Conservation (phyloP, 2,329 filamentous ascomycete species). For the Pseudocercospora fuligena region DNA sequence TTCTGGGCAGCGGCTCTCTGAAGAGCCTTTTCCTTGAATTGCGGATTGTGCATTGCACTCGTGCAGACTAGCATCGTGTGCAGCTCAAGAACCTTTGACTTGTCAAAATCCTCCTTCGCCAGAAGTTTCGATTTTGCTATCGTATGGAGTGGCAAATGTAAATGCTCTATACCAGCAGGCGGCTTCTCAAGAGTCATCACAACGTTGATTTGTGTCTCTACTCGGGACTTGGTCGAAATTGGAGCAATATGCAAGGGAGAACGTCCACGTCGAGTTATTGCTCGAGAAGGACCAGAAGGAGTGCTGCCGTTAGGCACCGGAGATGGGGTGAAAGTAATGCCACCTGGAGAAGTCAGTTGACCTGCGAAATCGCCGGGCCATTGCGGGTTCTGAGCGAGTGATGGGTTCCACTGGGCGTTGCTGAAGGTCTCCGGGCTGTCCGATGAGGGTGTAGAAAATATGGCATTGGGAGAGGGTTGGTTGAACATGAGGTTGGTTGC, state of each 20-base stretch:
- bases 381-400: conserved; percentile 38
- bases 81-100: conserved; percentile 77
- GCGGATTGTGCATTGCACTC: conserved; percentile 80
- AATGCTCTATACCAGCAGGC: conserved; percentile 74
- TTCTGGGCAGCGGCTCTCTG: conserved; percentile 58
- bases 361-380: conserved; percentile 40
- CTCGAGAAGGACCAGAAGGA: conserved; percentile 26
- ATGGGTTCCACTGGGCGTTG: conserved; percentile 35
- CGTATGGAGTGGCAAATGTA: conserved; percentile 86
- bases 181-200: conserved; percentile 77
- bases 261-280: conserved; percentile 28
- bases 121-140: conserved; percentile 94
- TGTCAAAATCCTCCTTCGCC: conserved; percentile 71
- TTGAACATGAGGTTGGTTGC: conserved; percentile 38
- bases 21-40: conserved; percentile 70
- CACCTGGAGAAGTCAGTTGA: conserved; percentile 40
- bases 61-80: conserved; percentile 86
- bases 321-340: conserved; percentile 42
- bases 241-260: conserved; percentile 44
- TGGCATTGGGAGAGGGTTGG: conserved; percentile 39
- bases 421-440: conserved; percentile 42
- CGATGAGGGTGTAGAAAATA: conserved; percentile 45
- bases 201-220: conserved; percentile 95
- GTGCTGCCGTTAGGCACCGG: conserved; percentile 39
- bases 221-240: conserved; percentile 72